Evolutionary conservation across 148 eudicot genomes (phyloP).

Genomic region (Camellia lanceoleosa): DNA sequence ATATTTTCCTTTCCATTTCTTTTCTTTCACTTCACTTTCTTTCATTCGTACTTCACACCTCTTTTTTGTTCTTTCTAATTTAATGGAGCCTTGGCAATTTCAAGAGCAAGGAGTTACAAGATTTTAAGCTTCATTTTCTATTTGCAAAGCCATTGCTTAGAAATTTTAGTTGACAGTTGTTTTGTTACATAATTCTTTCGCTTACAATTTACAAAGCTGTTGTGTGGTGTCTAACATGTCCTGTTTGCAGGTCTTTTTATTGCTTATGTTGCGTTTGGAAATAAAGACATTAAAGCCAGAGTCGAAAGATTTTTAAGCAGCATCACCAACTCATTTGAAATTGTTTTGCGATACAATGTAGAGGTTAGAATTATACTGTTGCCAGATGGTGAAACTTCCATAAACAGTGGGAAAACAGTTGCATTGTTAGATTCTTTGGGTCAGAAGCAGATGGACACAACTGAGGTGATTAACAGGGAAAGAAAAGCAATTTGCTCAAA

Average conservation of each 20-base stretch:
- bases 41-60: too few species aligned
- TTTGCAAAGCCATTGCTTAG: not conserved
- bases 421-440: conserved; percentile 23
- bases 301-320: conserved; percentile 90
- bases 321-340: conserved; percentile 84
- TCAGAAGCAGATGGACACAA: conserved; percentile 26
- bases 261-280: conserved; percentile 76
- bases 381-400: conserved; percentile 39
- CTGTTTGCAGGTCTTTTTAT: conserved; percentile 61
- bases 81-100: not conserved
- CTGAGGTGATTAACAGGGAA: conserved; percentile 20
- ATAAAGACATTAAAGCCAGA: conserved; percentile 62
- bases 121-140: conserved; percentile 2
- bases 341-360: conserved; percentile 56
- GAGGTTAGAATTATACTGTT: conserved; percentile 72
- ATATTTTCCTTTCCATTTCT: too few species aligned
- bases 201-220: not conserved
- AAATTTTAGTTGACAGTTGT: not conserved
- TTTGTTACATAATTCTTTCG: not conserved
- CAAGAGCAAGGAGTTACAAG: not conserved
- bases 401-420: conserved; percentile 18
- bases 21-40: too few species aligned
- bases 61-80: too few species aligned
- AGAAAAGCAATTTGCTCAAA: conserved; percentile 23
- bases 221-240: conserved; percentile 2